A percentile compares a stretch with the other conserved stretches of the same genome.
These are phyloP conservation scores for Fraxinus excelsior DNA, from an alignment of 257 asterid genomes.

Conservation along the genomic window DNA sequence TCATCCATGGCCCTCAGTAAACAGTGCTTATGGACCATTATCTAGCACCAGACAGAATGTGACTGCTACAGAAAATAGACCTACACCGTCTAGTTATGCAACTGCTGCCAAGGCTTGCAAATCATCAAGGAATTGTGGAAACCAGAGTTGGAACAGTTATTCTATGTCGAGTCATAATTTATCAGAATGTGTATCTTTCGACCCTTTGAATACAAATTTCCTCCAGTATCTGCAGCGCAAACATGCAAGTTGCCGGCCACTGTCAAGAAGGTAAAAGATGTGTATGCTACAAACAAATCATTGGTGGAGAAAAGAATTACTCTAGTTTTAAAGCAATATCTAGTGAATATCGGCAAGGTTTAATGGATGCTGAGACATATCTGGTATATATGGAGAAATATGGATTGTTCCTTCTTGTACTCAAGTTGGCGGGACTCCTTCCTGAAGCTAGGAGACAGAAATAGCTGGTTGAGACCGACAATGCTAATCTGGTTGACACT, in stretches of 20 bases:
- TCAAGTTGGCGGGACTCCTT: conserved; percentile 73
- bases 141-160: conserved; percentile 48
- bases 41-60: conserved; percentile 52
- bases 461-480: conserved; percentile 69
- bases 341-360: conserved; percentile 69
- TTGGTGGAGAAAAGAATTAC: conserved; percentile 77
- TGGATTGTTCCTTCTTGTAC: conserved; percentile 88
- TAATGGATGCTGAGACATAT: conserved; percentile 74
- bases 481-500: conserved; percentile 40
- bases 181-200: conserved; percentile 45
- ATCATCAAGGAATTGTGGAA: conserved; percentile 49
- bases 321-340: conserved; percentile 71
- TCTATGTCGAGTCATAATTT: conserved; percentile 84
- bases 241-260: conserved; percentile 37
- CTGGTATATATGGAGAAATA: conserved; percentile 67
- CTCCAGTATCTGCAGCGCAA: conserved; percentile 75
- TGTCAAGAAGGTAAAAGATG: conserved; percentile 49
- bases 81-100: conserved; percentile 44
- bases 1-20: conserved; percentile 61
- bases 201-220: conserved; percentile 55
- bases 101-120: conserved; percentile 49
- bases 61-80: conserved; percentile 35
- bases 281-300: conserved; percentile 77
- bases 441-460: conserved; percentile 80
- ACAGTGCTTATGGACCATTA: conserved; percentile 51